Conservation (phyloP, 2,329 filamentous ascomycete species). For the Fusarium beomiforme region DNA sequence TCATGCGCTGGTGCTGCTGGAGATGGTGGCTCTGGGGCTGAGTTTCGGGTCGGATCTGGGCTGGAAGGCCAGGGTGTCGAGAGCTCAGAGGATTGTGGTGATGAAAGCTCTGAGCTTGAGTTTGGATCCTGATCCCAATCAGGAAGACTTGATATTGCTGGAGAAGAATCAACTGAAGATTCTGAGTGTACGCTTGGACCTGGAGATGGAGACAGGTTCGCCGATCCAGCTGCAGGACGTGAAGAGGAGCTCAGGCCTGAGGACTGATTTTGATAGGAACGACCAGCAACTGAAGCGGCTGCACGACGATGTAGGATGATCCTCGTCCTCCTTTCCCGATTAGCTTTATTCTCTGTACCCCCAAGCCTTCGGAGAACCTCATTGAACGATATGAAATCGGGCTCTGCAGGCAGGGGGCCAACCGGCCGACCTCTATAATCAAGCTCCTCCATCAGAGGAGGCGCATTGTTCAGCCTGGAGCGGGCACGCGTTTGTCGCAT, state of each 20-base stretch:
- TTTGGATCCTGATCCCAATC: neutral
- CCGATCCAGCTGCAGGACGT: neutral
- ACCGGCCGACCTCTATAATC: constrained; percentile 14
- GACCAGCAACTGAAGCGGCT: neutral
- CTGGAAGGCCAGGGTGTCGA: no score
- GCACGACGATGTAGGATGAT: neutral
- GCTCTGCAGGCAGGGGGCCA: constrained; percentile 16
- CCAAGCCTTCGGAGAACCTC: constrained; percentile 20
- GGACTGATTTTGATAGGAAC: neutral
- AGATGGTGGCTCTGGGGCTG: no score
- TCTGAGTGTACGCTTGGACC: neutral
- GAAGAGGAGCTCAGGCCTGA: neutral
- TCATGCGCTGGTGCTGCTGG: neutral
- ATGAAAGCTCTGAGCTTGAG: neutral
- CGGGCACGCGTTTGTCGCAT: constrained; percentile 37
- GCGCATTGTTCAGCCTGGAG: constrained; percentile 30
- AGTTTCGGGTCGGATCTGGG: no score
- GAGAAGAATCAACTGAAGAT: neutral
- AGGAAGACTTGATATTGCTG: no score
- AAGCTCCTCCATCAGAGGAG: constrained; percentile 40
- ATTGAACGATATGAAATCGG: constrained; percentile 15
- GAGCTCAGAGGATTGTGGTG: neutral
- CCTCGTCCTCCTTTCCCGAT: neutral
- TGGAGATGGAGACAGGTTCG: neutral
- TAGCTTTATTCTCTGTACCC: neutral